Evolutionary conservation across 768 basidiomycete species (phyloP), one percentile per base, ranked within the genome.

Genomic region (Hortiboletus flavorubellus): DNA sequence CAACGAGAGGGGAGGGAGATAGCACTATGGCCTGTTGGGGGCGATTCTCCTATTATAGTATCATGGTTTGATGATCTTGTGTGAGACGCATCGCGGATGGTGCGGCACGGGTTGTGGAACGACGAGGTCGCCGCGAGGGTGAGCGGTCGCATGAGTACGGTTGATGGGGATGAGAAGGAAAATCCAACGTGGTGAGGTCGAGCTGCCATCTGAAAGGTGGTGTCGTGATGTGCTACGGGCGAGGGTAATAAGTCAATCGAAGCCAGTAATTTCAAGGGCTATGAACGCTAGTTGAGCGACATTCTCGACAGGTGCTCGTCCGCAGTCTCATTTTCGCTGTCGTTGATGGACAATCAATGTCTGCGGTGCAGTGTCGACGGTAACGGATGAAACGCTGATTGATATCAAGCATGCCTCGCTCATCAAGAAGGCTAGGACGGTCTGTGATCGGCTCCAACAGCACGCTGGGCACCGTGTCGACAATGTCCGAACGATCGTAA

Each of bases 391-490:
- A 11, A 42, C 14, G 23, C 8, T 48, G 57, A 59, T 54, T 8
- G 46, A 49, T 50, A 30, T 33, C 35, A 46, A 40, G 48, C 23
- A 49, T 46, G 53, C 59, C 48, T 48, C 53, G 30, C 15, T 47
- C 29, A 33, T 35, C 31, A 16, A 30, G 33, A 26, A 29, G 51
- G 29, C 44, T 3, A 49, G 50, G 9, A 12, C 6, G 34, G 52
- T 41, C 60, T 38, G 42, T 60, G 61, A 51, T 48, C 30, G 34
- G 56, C 57, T 59, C 52, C 61, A 48, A 61, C 52, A 51, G 37
- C 52, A 52, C 37, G 63, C 39, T 46, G 55, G 8, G 4, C 35
- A 40, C 23, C 3, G 34, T n/a, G 47, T 43, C 16, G 21, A 56
- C 55, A 54, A 57, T 54, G 49, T 51, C 62, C 54, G 55, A 31